These are phyloP conservation scores for Pleurotus platypus DNA, from an alignment of 768 basidiomycete species.

Conservation along the genomic window DNA sequence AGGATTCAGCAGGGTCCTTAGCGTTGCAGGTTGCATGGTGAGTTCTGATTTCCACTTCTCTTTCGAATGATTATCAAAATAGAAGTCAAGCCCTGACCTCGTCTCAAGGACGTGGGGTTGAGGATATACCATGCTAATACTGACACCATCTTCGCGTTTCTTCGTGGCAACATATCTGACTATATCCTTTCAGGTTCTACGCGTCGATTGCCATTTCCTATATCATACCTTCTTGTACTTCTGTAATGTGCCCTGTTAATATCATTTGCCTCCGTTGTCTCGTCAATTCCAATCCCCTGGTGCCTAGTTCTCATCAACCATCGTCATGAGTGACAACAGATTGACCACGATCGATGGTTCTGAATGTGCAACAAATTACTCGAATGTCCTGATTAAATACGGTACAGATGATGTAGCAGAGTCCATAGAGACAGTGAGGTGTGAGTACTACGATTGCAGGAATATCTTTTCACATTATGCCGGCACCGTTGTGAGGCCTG, in stretches of 20 bases:
- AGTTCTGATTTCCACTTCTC: constrained; percentile 17
- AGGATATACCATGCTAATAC: constrained; percentile 91
- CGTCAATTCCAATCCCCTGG: no score
- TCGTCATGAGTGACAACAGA: no score
- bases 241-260: no score
- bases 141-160: constrained; percentile 34
- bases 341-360: no score
- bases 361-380: not conserved
- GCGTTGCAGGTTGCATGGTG: constrained; percentile 16
- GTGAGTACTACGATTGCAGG: not conserved
- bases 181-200: no score
- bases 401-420: constrained; percentile 10
- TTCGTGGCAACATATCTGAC: not conserved
- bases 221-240: no score
- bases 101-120: constrained; percentile 69
- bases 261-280: no score
- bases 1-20: not conserved
- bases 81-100: constrained; percentile 91
- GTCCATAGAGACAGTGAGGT: not conserved
- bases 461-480: not conserved
- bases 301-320: no score
- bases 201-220: no score
- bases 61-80: constrained; percentile 59
- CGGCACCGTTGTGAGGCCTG: constrained; percentile 4
- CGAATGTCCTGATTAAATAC: constrained; percentile 7